phyloP scores from a whole-genome alignment of 257 asterid species.

The Rehmannia glutinosa region DNA sequence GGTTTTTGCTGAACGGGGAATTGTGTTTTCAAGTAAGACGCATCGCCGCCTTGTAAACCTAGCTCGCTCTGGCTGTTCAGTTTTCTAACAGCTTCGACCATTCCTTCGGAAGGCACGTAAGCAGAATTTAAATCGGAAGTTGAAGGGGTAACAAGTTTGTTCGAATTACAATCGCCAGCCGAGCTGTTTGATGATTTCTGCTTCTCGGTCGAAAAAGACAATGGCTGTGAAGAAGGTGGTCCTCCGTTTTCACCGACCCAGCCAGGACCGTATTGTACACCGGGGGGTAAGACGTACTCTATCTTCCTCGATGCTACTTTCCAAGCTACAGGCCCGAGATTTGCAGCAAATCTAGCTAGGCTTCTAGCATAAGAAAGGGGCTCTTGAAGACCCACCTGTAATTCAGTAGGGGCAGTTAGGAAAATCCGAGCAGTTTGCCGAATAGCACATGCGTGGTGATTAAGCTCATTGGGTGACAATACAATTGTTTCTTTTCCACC shows the following conservation, averaged over 20 bases:
- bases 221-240: constrained; percentile 24
- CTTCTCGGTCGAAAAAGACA: constrained; percentile 33
- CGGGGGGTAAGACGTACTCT: constrained; percentile 49
- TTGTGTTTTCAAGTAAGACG: constrained; percentile 27
- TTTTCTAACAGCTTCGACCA: constrained; percentile 58
- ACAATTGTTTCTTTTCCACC: too few relatives aligned
- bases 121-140: constrained; percentile 33
- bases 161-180: constrained; percentile 27
- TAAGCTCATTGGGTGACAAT: too few relatives aligned
- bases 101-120: constrained; percentile 38
- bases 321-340: constrained; percentile 91
- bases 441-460: too few relatives aligned
- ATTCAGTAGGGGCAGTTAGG: not conserved
- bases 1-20: constrained; percentile 47
- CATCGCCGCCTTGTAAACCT: constrained; percentile 23
- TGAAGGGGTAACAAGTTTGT: constrained; percentile 32
- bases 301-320: constrained; percentile 63
- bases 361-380: constrained; percentile 81
- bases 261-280: constrained; percentile 79
- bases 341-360: constrained; percentile 74
- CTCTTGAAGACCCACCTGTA: constrained; percentile 89
- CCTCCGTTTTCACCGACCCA: constrained; percentile 79
- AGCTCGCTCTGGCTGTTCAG: constrained; percentile 50
- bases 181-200: constrained; percentile 31
- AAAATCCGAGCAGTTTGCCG: too few relatives aligned